Evolutionary conservation across 441 rosid genomes (phyloP), one percentile per base, ranked within the genome.

Genomic region (Adansonia gregorii): DNA sequence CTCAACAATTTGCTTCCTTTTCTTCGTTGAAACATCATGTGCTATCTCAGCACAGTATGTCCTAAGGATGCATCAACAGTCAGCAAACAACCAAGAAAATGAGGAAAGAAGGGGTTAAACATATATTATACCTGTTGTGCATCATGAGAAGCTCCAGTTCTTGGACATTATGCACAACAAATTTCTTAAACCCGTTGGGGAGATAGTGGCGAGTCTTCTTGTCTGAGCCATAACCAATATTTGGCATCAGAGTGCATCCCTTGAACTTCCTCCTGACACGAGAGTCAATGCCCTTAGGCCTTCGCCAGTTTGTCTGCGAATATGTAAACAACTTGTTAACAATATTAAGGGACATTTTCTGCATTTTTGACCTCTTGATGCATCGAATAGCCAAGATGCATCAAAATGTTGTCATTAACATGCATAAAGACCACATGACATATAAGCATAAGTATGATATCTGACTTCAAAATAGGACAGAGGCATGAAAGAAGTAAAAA

Each of bases 21-120:
- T 31, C 39, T 31, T 31, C 39, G 92, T 88, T 0, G 95, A 91
- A 24, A 89, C 84, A 8, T 89, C 72, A 52, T 91, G 93, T 0
- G 93, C 92, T 71, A 91, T 89, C 84, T 91, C 94, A 2, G 95
- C 95, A 80, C 92, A 91, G 80, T 89, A 91, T 5, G 87, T 87
- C 93, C 92, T 89, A 75, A 0, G 67, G 78, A 76, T 61, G 45
- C 7, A 17, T 6, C 48, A 35, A 17, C 1, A 52, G 71, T 24
- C 54, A 48, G 60, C 31, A 17, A 1, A 54, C 39, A 31, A 31
- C 39, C 39, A 12, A n/a, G 19, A 41, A 52, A 60, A 35, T n/a
- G 3, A 19, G 54, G n/a, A 63, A 43, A 52, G 39, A 0, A 6
- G 63, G 52, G 6, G 2, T 1, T 6, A 8, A 51, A 46, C 11